Percentiles rank a stretch among this genome's conserved stretches.
phyloP scores from a whole-genome alignment of 2,329 filamentous ascomycete genomes.

The Hymenoscyphus albidus region DNA sequence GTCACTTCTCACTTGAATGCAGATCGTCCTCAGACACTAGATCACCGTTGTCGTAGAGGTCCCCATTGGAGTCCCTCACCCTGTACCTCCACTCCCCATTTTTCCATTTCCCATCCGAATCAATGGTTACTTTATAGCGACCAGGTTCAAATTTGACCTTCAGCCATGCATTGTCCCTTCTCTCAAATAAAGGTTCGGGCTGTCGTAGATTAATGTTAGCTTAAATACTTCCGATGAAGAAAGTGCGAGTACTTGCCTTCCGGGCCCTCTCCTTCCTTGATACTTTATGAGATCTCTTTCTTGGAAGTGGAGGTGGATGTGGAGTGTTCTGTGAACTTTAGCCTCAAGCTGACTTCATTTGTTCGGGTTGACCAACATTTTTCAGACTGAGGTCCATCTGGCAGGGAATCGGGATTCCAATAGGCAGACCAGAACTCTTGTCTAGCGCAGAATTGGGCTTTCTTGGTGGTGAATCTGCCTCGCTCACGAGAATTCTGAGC shows the following conservation, averaged over 20 bases:
- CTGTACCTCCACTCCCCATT: background rate
- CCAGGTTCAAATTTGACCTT: background rate
- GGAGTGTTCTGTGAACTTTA: background rate
- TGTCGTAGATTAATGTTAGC: background rate
- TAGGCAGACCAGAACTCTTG: background rate
- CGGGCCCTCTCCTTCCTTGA: background rate
- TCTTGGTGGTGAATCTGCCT: background rate
- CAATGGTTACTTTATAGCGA: background rate
- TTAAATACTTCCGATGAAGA: background rate
- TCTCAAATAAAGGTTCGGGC: background rate
- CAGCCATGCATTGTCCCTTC: background rate
- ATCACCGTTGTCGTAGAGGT: background rate
- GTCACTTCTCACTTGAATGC: background rate
- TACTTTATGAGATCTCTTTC: background rate
- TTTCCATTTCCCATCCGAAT: background rate
- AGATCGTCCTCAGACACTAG: background rate
- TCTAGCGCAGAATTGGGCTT: background rate
- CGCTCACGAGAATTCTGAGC: background rate
- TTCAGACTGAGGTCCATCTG: background rate
- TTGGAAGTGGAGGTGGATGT: background rate
- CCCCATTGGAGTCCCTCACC: background rate
- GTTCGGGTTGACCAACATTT: background rate
- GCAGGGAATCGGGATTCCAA: background rate
- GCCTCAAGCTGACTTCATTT: background rate
- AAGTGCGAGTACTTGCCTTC: background rate